Evolutionary conservation across 2,329 filamentous ascomycete genomes (phyloP).

Genomic region (Colletotrichum gloeosporioides): DNA sequence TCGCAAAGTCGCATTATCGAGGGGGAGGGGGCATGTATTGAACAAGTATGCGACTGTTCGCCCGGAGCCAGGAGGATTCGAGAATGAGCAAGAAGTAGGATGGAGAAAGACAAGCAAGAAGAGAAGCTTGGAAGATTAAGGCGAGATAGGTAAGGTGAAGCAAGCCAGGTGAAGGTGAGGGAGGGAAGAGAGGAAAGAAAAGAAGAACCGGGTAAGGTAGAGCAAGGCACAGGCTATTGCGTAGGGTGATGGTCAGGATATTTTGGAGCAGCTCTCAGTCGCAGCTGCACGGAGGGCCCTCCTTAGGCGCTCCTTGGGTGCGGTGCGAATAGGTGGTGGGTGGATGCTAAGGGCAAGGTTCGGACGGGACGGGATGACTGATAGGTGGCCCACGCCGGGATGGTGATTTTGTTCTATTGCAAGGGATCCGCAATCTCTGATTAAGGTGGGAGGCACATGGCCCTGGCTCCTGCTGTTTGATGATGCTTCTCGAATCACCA

Average conservation of each 20-base stretch:
- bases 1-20: conserved; percentile 22
- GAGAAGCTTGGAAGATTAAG: background rate
- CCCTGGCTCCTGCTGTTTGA: background rate
- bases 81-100: background rate
- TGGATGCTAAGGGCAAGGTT: background rate
- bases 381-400: background rate
- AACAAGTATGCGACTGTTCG: conserved; percentile 1
- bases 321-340: background rate
- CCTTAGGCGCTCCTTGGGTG: background rate
- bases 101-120: background rate
- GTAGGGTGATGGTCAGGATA: conserved; percentile 18
- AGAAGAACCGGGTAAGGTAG: background rate
- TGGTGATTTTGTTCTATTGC: background rate
- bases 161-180: background rate
- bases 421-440: conserved; percentile 17
- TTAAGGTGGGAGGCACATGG: conserved; percentile 13
- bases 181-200: conserved; percentile 1
- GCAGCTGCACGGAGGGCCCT: background rate
- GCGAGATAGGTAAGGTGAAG: background rate
- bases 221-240: background rate
- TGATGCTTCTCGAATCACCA: background rate
- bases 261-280: conserved; percentile 4
- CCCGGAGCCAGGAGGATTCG: background rate
- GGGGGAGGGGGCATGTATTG: conserved; percentile 7
- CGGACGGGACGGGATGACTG: conserved; percentile 1